These are phyloP conservation scores for Pseudogymnoascus sp. DNA, from an alignment of 2,329 filamentous ascomycete genomes.

Conservation along the genomic window DNA sequence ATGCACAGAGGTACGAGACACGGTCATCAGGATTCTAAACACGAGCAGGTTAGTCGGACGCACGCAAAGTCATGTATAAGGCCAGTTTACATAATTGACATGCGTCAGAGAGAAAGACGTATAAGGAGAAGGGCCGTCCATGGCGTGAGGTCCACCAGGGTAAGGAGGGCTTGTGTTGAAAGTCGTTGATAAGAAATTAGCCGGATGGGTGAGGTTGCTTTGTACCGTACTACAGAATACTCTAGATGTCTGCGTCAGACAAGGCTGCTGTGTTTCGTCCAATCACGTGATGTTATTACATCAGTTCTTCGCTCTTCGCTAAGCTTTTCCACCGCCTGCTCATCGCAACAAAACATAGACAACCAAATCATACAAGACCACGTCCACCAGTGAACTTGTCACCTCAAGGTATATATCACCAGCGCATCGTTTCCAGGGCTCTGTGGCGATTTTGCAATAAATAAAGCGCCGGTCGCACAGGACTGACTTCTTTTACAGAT, in stretches of 20 bases:
- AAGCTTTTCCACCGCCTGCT: conserved; percentile 12
- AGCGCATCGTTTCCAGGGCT: neutral
- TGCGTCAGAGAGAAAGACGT: conserved; percentile 91
- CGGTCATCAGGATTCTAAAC: conserved; percentile 74
- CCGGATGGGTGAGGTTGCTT: neutral
- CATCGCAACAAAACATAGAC: conserved; percentile 27
- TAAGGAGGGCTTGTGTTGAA: neutral
- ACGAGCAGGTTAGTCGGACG: neutral
- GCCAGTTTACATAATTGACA: conserved; percentile 80
- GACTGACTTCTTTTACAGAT: neutral
- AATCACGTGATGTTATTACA: conserved; percentile 9
- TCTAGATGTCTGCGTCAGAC: neutral
- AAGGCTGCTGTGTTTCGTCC: neutral
- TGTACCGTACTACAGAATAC: neutral
- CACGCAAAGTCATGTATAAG: conserved; percentile 9
- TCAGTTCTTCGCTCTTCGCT: conserved; percentile 11
- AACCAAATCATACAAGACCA: conserved; percentile 27
- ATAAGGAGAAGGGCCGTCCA: conserved; percentile 47
- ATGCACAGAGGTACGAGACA: conserved; percentile 82
- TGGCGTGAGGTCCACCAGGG: conserved; percentile 14
- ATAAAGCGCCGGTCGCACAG: neutral
- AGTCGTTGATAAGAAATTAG: neutral
- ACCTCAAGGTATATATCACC: neutral
- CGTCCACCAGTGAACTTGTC: conserved; percentile 24
- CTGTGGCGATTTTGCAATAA: conserved; percentile 1